These are phyloP conservation scores for Tetratostichococcus sp. DNA, from an alignment of 139 green algal species.

Conservation along the genomic window DNA sequence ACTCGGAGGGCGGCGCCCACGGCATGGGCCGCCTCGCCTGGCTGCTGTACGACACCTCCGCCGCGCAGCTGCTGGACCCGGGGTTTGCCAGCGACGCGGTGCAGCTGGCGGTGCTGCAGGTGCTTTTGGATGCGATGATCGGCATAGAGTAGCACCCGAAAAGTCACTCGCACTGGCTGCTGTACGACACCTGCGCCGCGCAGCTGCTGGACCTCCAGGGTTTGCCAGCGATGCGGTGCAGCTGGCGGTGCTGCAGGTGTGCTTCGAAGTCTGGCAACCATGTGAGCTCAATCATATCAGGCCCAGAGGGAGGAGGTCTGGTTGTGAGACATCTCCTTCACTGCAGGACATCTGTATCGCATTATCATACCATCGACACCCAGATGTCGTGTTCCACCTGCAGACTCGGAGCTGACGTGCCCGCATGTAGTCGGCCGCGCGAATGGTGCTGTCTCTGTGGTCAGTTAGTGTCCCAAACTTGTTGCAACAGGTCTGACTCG, in stretches of 20 bases:
- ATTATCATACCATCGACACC: too few relatives aligned
- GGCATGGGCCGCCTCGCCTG: constrained; percentile 16
- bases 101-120: constrained; percentile 43
- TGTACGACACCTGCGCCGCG: constrained; percentile 36
- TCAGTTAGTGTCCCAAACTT: too few relatives aligned
- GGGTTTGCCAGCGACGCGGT: constrained; percentile 35
- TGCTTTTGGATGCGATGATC: background rate
- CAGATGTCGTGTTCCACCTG: background rate
- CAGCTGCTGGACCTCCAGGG: constrained; percentile 36
- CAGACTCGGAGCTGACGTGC: background rate
- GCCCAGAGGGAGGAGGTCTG: too few relatives aligned
- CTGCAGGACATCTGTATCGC: too few relatives aligned
- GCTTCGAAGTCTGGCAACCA: too few relatives aligned
- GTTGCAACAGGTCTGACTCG: too few relatives aligned
- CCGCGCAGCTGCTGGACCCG: constrained; percentile 35
- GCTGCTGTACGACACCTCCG: constrained; percentile 41
- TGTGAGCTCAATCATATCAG: too few relatives aligned
- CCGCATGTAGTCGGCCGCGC: too few relatives aligned
- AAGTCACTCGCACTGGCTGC: too few relatives aligned
- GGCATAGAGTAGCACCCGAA: too few relatives aligned
- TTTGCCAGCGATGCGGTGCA: constrained; percentile 35
- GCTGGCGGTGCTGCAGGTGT: constrained; percentile 45
- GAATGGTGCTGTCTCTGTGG: too few relatives aligned
- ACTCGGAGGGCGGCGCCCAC: background rate
- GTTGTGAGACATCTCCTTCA: too few relatives aligned